phyloP scores from a whole-genome alignment of 2,329 filamentous ascomycete species.

The Xylaria sp. region DNA sequence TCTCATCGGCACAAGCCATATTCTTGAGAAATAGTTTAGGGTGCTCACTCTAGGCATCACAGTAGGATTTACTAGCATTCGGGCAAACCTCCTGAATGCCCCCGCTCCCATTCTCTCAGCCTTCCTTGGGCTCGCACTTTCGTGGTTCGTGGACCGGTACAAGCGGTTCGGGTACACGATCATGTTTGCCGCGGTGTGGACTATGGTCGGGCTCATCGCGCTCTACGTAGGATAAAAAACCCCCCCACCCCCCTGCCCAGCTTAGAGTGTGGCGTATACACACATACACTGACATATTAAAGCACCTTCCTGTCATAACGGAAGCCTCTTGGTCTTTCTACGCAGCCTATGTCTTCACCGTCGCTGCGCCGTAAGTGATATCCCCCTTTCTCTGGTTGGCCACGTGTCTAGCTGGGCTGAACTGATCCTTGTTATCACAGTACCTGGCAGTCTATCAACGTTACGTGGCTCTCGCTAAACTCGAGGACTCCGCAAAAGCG shows the following conservation, averaged over 20 bases:
- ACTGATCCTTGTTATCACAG: constrained; percentile 5
- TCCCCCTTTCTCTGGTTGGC: neutral
- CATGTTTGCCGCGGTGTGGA: constrained; percentile 24
- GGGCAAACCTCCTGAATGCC: constrained; percentile 25
- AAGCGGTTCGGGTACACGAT: constrained; percentile 27
- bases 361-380: constrained; percentile 21
- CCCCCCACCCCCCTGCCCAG: neutral
- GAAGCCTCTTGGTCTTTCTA: constrained; percentile 29
- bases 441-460: constrained; percentile 27
- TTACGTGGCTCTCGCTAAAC: constrained; percentile 27
- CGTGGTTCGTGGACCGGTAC: constrained; percentile 22
- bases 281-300: constrained; percentile 3
- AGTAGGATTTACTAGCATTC: constrained; percentile 27
- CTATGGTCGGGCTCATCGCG: constrained; percentile 26
- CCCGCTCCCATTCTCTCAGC: constrained; percentile 22
- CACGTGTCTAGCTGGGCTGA: neutral
- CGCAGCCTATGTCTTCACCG: constrained; percentile 25
- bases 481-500: constrained; percentile 25
- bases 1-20: too few species aligned
- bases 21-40: too few species aligned
- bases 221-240: constrained; percentile 19
- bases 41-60: too few species aligned
- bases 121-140: constrained; percentile 19
- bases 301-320: constrained; percentile 23
- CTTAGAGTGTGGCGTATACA: neutral